Percentiles rank a stretch among this genome's conserved stretches.
Conservation (phyloP, 371 early-diverging fungal genomes). For the Syncephalastrum racemosum region DNA sequence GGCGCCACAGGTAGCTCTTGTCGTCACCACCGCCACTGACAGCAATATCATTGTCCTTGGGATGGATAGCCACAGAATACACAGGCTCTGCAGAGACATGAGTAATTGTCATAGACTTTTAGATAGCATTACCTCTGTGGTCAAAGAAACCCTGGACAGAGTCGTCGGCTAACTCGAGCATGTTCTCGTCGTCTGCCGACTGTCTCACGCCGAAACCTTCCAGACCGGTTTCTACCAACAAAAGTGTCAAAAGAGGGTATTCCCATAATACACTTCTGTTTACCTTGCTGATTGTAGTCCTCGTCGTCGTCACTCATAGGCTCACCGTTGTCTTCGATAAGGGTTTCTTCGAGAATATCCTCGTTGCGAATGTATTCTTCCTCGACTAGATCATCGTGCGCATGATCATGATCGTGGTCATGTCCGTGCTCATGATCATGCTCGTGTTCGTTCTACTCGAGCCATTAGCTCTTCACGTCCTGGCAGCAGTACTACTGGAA, state of each 20-base stretch:
- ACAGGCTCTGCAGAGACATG: conserved; percentile 75
- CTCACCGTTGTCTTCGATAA: conserved; percentile 15
- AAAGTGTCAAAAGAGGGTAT: neutral
- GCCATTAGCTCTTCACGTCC: conserved; percentile 4
- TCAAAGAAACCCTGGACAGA: conserved; percentile 92
- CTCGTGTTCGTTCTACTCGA: neutral
- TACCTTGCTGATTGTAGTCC: conserved; percentile 10
- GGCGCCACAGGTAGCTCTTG: conserved; percentile 87
- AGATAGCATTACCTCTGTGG: conserved; percentile 65
- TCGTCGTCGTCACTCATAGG: conserved; percentile 23
- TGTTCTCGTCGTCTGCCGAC: conserved; percentile 54
- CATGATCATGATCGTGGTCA: conserved; percentile 3
- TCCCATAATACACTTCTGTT: neutral
- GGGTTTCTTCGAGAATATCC: conserved; percentile 19
- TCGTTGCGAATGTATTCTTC: conserved; percentile 26
- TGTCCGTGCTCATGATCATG: conserved; percentile 1
- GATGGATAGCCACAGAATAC: conserved; percentile 85
- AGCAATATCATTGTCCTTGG: conserved; percentile 63
- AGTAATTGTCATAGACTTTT: neutral
- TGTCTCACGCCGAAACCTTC: conserved; percentile 39
- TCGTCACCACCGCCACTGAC: conserved; percentile 94
- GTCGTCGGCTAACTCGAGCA: conserved; percentile 79
- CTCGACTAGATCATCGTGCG: conserved; percentile 17
- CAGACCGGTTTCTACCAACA: conserved; percentile 1
- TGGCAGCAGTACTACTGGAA: neutral